Percentiles rank a stretch among this genome's conserved stretches.
Evolutionary conservation across 2,329 filamentous ascomycete genomes (phyloP).

Genomic region (Colletotrichum aenigma): DNA sequence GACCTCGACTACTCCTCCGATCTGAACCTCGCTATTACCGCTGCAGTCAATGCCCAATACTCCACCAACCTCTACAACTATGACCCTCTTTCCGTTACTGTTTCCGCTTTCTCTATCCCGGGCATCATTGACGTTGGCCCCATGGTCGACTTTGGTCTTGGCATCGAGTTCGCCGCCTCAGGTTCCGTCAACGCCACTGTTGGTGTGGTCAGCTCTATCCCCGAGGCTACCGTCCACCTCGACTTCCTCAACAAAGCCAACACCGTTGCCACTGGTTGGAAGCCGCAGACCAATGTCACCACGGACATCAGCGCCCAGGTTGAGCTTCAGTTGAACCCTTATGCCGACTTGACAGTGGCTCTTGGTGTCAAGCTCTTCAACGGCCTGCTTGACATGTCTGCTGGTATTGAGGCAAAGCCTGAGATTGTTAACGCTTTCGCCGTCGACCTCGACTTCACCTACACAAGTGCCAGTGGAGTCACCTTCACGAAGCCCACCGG

Average conservation of each 20-base stretch:
- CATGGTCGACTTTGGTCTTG: slow-evolving; percentile 38
- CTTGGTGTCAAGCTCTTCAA: slow-evolving; percentile 38
- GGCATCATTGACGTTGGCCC: slow-evolving; percentile 43
- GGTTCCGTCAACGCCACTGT: slow-evolving; percentile 35
- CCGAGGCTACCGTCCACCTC: slow-evolving; percentile 40
- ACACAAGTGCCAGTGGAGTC: slow-evolving; percentile 7
- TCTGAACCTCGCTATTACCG: slow-evolving; percentile 33
- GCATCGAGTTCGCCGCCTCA: slow-evolving; percentile 36
- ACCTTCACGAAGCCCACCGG: not conserved
- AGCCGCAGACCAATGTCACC: slow-evolving; percentile 34
- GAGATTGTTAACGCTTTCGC: slow-evolving; percentile 41
- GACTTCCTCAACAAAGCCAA: slow-evolving; percentile 36
- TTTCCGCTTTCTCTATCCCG: slow-evolving; percentile 41
- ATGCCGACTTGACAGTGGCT: slow-evolving; percentile 40
- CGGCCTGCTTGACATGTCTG: slow-evolving; percentile 37
- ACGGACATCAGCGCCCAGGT: slow-evolving; percentile 35
- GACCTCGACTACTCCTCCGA: slow-evolving; percentile 42
- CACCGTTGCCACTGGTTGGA: slow-evolving; percentile 36
- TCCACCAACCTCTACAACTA: slow-evolving; percentile 37
- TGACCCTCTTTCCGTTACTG: slow-evolving; percentile 35
- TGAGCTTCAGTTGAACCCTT: slow-evolving; percentile 35
- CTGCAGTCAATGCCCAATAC: slow-evolving; percentile 36
- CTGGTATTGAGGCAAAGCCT: slow-evolving; percentile 38
- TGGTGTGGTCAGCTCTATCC: slow-evolving; percentile 32
- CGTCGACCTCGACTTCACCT: slow-evolving; percentile 29